phyloP scores from a whole-genome alignment of 1,284 basidiomycete species.

The Leccinum cinnamomeum region DNA sequence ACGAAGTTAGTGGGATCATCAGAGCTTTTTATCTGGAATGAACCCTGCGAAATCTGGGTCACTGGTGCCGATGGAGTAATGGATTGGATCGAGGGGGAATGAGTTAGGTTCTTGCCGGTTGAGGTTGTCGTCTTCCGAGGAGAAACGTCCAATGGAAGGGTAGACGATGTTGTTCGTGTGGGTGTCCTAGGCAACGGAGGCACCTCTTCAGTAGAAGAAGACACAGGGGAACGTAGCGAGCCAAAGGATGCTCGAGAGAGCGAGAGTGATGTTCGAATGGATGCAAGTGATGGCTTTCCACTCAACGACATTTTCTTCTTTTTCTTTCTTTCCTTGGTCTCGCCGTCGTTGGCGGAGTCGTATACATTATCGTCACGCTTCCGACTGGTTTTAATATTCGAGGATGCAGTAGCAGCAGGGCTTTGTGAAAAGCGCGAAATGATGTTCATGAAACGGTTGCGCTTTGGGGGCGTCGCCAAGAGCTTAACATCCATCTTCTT shows the following conservation, averaged over 20 bases:
- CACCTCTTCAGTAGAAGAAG: conserved; percentile 22
- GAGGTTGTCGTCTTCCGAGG: conserved; percentile 14
- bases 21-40: conserved; percentile 23
- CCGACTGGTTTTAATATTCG: not conserved
- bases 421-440: conserved; percentile 33
- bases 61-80: conserved; percentile 31
- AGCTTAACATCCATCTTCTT: conserved; percentile 20
- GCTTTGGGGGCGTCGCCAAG: conserved; percentile 29
- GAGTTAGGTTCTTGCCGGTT: conserved; percentile 16
- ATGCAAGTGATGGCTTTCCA: conserved; percentile 34
- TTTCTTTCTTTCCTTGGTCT: conserved; percentile 18
- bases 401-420: conserved; percentile 19
- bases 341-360: conserved; percentile 26
- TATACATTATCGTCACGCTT: conserved; percentile 14
- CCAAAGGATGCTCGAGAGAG: conserved; percentile 33
- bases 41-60: conserved; percentile 3
- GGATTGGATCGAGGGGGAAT: conserved; percentile 17
- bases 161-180: conserved; percentile 5
- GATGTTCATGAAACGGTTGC: conserved; percentile 32
- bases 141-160: not conserved
- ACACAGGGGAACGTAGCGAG: conserved; percentile 26
- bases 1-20: conserved; percentile 4
- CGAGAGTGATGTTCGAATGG: conserved; percentile 33
- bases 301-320: conserved; percentile 21
- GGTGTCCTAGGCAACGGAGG: conserved; percentile 33